Evolutionary conservation across 2,329 filamentous ascomycete species (phyloP), one percentile per base, ranked within the genome.

Genomic region (Teratosphaeria viscida): DNA sequence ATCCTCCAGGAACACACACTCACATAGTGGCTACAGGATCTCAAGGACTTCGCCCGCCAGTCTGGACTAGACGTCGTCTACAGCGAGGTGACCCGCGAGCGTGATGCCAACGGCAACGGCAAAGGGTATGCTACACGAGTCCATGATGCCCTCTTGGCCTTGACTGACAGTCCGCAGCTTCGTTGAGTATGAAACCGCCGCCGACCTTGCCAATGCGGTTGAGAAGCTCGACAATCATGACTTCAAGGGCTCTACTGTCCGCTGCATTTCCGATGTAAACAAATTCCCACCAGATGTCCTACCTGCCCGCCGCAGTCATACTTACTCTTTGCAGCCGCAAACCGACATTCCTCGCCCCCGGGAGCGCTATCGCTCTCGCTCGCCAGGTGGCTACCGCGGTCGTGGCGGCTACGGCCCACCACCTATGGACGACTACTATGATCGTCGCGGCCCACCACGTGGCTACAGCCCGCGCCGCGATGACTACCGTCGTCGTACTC

Each of bases 11-110:
- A 23, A 49, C 19, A 19, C 16, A 10, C n/a, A n/a, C 43, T 49
- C 19, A 49, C 43, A 32, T 11, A 29, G 27, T 23, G 12, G 53
- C 35, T 86, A 79, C 91, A 99, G 94, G 94, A 99, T 78, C 86
- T 99, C 58, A 99, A 99, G 89, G 94, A 99, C 76, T 99, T 99
- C 78, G 94, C 94, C 64, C 91, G 94, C 74, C 90, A 95, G 76
- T 95, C 92, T 75, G 91, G 91, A 76, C 84, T 96, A 76, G 94
- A 97, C 75, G 94, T 99, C 66, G 94, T 99, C 71, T 99, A 96
- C 76, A 96, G 92, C 66, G 94, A 99, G 79, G 95, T 95, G 62
- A 88, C 87, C 69, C 91, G 92, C 71, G 92, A 95, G 73, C 88
- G 88, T 66, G 90, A 95, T 74, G 90, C 91, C 66, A 64, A 61